Percentiles rank a stretch among this genome's conserved stretches.
phyloP scores from a whole-genome alignment of 179 eudicot genomes.

The Heliamphora pulchella region DNA sequence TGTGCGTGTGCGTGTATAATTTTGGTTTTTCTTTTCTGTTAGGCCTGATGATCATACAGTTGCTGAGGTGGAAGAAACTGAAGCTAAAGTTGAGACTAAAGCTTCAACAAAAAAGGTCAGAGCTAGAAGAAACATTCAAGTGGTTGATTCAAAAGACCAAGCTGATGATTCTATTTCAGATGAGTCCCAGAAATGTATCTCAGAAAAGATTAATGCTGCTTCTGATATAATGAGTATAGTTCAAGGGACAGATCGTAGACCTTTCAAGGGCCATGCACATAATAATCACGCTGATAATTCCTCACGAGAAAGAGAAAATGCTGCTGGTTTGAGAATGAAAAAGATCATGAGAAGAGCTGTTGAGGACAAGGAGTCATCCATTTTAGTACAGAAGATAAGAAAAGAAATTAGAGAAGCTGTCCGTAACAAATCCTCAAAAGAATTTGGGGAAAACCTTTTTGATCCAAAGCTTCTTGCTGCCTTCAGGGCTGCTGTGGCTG shows the following conservation, averaged over 20 bases:
- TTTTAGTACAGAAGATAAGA: conserved; percentile 62
- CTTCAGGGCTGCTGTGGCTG: conserved; percentile 74
- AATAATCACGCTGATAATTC: conserved; percentile 21
- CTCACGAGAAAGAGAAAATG: conserved; percentile 36
- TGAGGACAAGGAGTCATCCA: conserved; percentile 63
- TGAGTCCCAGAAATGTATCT: conserved; percentile 17
- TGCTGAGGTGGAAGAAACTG: conserved; percentile 34
- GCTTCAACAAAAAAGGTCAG: conserved; percentile 39
- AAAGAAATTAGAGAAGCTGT: conserved; percentile 87
- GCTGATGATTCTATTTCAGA: conserved; percentile 28
- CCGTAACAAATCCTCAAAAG: conserved; percentile 50
- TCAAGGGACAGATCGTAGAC: conserved; percentile 40
- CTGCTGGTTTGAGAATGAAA: conserved; percentile 64
- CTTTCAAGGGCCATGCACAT: conserved; percentile 24
- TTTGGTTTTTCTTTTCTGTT: conserved; percentile 9
- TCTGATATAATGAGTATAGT: conserved; percentile 66
- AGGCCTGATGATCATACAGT: conserved; percentile 28
- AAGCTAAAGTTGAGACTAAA: conserved; percentile 27
- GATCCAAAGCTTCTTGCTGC: conserved; percentile 85
- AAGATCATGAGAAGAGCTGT: conserved; percentile 70
- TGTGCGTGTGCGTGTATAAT: conserved; percentile 9
- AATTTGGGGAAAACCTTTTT: conserved; percentile 46
- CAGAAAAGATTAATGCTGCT: conserved; percentile 27
- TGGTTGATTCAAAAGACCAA: conserved; percentile 22
- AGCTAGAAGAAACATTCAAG: conserved; percentile 27